These are phyloP conservation scores for Helianthus tuberosus DNA, from an alignment of 129 eudicot species.

Conservation along the genomic window DNA sequence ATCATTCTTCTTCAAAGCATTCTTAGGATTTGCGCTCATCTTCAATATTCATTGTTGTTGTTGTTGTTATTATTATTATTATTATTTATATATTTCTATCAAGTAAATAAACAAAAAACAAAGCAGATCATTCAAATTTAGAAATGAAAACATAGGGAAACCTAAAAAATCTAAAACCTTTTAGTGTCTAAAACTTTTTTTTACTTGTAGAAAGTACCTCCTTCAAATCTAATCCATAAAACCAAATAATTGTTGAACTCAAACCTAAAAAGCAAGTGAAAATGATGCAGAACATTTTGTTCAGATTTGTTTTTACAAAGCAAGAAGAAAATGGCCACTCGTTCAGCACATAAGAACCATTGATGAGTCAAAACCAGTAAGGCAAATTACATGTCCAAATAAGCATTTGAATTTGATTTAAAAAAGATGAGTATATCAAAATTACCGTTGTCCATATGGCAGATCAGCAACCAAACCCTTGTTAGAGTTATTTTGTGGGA, in stretches of 20 bases:
- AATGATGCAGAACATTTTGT: background rate
- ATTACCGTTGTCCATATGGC: background rate
- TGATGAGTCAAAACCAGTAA: background rate
- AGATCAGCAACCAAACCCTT: background rate
- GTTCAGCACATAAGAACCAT: background rate
- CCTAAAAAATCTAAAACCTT: background rate
- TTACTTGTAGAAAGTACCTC: background rate
- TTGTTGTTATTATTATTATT: too few relatives aligned
- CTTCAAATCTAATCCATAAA: background rate
- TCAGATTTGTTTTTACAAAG: background rate
- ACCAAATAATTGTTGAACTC: background rate
- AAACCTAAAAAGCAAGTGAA: background rate
- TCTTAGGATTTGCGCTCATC: background rate
- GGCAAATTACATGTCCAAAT: background rate
- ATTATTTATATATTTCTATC: background rate
- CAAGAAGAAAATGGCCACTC: background rate
- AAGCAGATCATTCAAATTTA: background rate
- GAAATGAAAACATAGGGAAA: background rate
- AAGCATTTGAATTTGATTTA: background rate
- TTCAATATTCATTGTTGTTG: background rate
- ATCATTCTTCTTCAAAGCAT: background rate
- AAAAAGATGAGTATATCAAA: conserved; percentile 1
- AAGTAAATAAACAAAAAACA: background rate
- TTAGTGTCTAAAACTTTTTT: background rate
- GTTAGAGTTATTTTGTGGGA: background rate